Evolutionary conservation across 306 rosid species (phyloP), one percentile per base, ranked within the genome.

Genomic region (Acmispon strigosus): DNA sequence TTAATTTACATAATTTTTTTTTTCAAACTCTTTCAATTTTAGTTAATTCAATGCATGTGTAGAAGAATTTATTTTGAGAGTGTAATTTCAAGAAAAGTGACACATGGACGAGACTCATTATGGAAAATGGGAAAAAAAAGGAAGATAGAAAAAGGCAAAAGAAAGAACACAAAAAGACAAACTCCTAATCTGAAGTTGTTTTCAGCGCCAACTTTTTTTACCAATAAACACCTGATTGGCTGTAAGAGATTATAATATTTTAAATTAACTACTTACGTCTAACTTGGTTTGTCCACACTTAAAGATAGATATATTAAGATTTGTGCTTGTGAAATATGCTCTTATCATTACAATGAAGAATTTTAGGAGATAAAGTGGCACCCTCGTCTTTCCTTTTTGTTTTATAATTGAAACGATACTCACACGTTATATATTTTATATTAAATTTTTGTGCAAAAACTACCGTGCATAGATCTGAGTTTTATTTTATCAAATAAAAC

Each of bases 151-250:
- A 44, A 66, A 47, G 65, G 34, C 27, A 81, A 55, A 70, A 20
- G 19, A 27, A 17, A 51, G 58, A 76, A 82, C 83, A 70, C 45
- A 66, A 82, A 64, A 59, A 64, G 86, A 78, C 86, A 74, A 82
- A 70, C 53, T 78, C 77, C n/a, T 74, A 78, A 82, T 74, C 71
- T 64, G 49, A 8, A 82, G 78, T 70, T 70, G 86, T 74, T 78
- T 78, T 78, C 83, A 69, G 83, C 36, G 78, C 62, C 75, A 69
- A 82, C 72, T 13, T 78, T 66, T 17, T 82, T 65, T 74, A 71
- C 75, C 74, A 42, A 73, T 77, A 77, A 48, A 77, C 80, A 45
- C 32, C 9, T 56, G 36, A 70, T 69, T 74, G 81, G 75, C 65
- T 43, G 41, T 27, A 8, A 45, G 41, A 24, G 10, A 45, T 44